These are phyloP conservation scores for Eucalyptus cloeziana DNA, from an alignment of 345 rosid genomes.

Conservation along the genomic window DNA sequence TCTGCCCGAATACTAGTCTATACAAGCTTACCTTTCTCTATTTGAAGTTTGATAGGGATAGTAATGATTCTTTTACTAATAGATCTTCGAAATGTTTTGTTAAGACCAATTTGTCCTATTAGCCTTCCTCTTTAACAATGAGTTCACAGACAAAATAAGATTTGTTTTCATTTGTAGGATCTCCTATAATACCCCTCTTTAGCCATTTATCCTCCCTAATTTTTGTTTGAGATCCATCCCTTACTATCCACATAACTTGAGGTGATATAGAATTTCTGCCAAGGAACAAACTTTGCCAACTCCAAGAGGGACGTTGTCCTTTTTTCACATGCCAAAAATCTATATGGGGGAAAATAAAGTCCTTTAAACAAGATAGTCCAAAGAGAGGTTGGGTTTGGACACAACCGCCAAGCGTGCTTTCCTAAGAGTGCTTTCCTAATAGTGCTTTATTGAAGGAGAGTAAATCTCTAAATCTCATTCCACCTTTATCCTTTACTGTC, in stretches of 20 bases:
- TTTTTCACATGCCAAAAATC: not conserved
- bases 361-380: not conserved
- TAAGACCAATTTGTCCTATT: too few species aligned
- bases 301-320: not conserved
- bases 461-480: not conserved
- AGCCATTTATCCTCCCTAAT: not conserved
- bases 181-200: not conserved
- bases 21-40: not conserved
- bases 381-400: not conserved
- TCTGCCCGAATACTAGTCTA: accelerated
- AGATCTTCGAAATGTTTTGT: too few species aligned
- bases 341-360: not conserved
- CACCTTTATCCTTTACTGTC: not conserved
- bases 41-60: not conserved
- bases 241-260: not conserved
- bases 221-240: not conserved
- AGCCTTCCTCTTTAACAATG: not conserved
- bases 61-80: not conserved
- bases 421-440: not conserved
- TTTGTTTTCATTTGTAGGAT: too few species aligned
- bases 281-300: not conserved
- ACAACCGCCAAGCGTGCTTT: not conserved
- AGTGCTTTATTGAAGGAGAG: not conserved
- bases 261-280: not conserved
- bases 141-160: not conserved